A percentile compares a stretch with the other conserved stretches of the same genome.
phyloP scores from a whole-genome alignment of 768 basidiomycete genomes.

The Kondoa subrosea region DNA sequence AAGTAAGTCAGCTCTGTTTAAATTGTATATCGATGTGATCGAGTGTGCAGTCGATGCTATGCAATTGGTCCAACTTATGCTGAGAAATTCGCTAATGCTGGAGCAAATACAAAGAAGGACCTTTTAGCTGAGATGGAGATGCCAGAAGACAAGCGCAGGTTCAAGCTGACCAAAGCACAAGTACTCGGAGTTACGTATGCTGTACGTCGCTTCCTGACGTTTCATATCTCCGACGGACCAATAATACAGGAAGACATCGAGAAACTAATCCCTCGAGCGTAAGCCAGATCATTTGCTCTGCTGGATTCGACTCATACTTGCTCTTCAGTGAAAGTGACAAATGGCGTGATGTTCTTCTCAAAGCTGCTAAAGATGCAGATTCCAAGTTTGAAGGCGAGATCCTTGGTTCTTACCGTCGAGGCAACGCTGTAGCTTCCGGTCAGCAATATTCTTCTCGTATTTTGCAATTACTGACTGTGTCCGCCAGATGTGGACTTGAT shows the following conservation, averaged over 20 bases:
- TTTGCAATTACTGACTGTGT: background rate
- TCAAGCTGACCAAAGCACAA: background rate
- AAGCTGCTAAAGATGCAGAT: background rate
- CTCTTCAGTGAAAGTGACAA: background rate
- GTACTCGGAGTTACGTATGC: background rate
- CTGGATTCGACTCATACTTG: background rate
- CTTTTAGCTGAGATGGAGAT: background rate
- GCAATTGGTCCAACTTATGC: background rate
- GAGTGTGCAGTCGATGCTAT: background rate
- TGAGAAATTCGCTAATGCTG: background rate
- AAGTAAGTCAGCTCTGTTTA: background rate
- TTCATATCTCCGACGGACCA: background rate
- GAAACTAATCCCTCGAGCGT: slow-evolving; percentile 3
- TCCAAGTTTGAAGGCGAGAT: slow-evolving; percentile 4
- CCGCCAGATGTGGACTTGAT: slow-evolving; percentile 3
- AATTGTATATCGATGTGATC: background rate
- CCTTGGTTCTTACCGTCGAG: background rate
- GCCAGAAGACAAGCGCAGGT: background rate
- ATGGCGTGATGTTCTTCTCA: background rate
- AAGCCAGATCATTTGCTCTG: background rate
- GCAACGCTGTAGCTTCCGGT: background rate
- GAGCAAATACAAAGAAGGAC: background rate
- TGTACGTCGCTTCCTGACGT: background rate
- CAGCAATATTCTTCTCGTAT: background rate
- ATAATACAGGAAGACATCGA: background rate